Conservation (phyloP, 2,329 filamentous ascomycete genomes). For the Keithomyces neogunnii region DNA sequence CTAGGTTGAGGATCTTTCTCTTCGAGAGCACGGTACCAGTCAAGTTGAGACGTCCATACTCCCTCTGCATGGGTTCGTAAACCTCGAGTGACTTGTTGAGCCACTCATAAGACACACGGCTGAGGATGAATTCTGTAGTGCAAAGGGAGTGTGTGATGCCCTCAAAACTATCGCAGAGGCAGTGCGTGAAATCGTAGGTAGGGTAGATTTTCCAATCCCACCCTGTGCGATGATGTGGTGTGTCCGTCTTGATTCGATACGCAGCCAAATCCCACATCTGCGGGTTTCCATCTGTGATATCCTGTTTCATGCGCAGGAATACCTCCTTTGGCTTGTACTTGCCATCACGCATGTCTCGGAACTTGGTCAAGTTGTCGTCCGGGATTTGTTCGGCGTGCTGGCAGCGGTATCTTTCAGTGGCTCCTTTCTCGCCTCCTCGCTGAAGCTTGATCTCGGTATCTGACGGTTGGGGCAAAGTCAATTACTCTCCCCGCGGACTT, state of each 20-base stretch:
- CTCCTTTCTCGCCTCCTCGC: conserved; percentile 66
- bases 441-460: conserved; percentile 79
- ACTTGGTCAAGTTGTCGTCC: conserved; percentile 73
- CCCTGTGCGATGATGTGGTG: conserved; percentile 70
- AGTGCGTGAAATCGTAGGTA: conserved; percentile 89
- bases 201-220: conserved; percentile 88
- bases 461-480: not conserved
- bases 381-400: conserved; percentile 65
- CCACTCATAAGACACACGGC: conserved; percentile 83
- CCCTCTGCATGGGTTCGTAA: conserved; percentile 90
- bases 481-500: not conserved
- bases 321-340: conserved; percentile 81
- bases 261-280: conserved; percentile 96
- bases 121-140: conserved; percentile 84
- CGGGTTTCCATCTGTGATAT: conserved; percentile 74
- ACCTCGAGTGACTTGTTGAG: conserved; percentile 73
- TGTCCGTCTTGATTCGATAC: conserved; percentile 69
- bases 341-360: conserved; percentile 83
- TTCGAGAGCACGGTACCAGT: conserved; percentile 83
- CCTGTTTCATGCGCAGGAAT: conserved; percentile 88
- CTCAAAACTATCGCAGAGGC: conserved; percentile 87
- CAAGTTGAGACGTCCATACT: conserved; percentile 60
- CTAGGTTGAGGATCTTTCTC: conserved; percentile 71
- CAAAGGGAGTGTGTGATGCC: conserved; percentile 86
- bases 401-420: conserved; percentile 68